Percentiles rank a stretch among this genome's conserved stretches.
These are phyloP conservation scores for Phytophthora palmivora DNA, from an alignment of 352 stramenopile species.

Conservation along the genomic window DNA sequence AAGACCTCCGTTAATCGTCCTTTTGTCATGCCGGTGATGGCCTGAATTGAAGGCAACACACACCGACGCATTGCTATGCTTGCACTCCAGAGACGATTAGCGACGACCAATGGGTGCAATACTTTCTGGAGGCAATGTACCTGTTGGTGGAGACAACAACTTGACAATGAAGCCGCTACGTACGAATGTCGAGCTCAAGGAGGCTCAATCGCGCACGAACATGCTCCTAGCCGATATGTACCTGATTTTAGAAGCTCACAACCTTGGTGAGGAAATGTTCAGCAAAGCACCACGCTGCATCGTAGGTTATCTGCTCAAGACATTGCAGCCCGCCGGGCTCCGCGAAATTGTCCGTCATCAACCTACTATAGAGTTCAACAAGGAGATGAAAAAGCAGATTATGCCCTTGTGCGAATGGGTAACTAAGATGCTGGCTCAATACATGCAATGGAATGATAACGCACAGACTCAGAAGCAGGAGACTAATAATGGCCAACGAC, in stretches of 20 bases:
- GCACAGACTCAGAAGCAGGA: no score
- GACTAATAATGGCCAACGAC: no score
- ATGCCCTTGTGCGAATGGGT: conserved; percentile 11
- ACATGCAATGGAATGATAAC: neutral
- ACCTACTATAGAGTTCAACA: conserved; percentile 10
- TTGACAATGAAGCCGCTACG: conserved; percentile 11
- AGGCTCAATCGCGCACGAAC: conserved; percentile 3
- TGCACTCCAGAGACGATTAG: conserved; percentile 4
- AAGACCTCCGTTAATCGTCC: no score
- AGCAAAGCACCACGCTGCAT: conserved; percentile 2
- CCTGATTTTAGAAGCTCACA: conserved; percentile 8
- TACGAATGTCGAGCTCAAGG: neutral
- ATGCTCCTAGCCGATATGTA: conserved; percentile 5
- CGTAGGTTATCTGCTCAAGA: conserved; percentile 6
- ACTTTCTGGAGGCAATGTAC: conserved; percentile 10
- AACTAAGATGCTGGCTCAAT: conserved; percentile 4
- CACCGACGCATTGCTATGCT: conserved; percentile 8
- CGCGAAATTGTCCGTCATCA: conserved; percentile 5
- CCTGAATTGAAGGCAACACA: neutral
- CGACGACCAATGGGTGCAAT: conserved; percentile 5
- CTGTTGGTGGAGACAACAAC: conserved; percentile 3
- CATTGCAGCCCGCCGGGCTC: conserved; percentile 1
- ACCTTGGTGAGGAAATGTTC: conserved; percentile 11
- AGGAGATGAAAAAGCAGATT: conserved; percentile 6
- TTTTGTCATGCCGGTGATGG: no score